These are phyloP conservation scores for Teunomyces funiuensis DNA, from an alignment of 805 yeast species.

Conservation along the genomic window DNA sequence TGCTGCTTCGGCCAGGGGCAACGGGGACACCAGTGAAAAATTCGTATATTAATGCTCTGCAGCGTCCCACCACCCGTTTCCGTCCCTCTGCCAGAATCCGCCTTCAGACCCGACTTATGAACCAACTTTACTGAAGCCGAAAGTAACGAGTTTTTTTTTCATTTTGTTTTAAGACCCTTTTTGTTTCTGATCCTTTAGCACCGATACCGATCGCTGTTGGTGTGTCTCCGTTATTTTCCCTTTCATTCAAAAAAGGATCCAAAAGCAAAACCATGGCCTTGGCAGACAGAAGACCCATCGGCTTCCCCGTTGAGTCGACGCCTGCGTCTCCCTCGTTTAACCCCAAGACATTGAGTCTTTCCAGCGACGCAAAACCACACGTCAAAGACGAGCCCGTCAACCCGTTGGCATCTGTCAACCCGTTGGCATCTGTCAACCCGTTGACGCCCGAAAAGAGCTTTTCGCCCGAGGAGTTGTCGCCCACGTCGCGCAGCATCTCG, in stretches of 20 bases:
- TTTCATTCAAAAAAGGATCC: background rate
- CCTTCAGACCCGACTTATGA: conserved; percentile 5
- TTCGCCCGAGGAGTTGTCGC: conserved; percentile 33
- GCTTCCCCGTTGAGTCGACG: conserved; percentile 49
- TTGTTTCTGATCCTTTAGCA: conserved; percentile 7
- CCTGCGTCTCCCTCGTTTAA: conserved; percentile 46
- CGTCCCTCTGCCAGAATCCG: background rate
- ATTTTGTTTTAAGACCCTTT: conserved; percentile 4
- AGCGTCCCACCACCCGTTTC: background rate
- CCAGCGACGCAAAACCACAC: background rate
- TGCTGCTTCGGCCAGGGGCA: background rate
- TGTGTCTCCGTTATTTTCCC: conserved; percentile 8
- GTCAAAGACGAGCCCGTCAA: conserved; percentile 12
- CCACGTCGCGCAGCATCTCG: conserved; percentile 41
- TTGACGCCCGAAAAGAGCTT: conserved; percentile 24
- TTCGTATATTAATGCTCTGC: conserved; percentile 1
- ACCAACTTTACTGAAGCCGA: conserved; percentile 6
- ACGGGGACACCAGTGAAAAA: conserved; percentile 5
- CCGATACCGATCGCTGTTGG: conserved; percentile 5
- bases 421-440: conserved; percentile 21
- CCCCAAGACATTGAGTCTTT: conserved; percentile 23
- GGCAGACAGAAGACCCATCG: conserved; percentile 66
- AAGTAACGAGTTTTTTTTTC: conserved; percentile 8
- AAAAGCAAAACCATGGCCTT: conserved; percentile 48
- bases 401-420: conserved; percentile 25